phyloP scores from a whole-genome alignment of 2,329 filamentous ascomycete genomes.

The Periconia sp. region DNA sequence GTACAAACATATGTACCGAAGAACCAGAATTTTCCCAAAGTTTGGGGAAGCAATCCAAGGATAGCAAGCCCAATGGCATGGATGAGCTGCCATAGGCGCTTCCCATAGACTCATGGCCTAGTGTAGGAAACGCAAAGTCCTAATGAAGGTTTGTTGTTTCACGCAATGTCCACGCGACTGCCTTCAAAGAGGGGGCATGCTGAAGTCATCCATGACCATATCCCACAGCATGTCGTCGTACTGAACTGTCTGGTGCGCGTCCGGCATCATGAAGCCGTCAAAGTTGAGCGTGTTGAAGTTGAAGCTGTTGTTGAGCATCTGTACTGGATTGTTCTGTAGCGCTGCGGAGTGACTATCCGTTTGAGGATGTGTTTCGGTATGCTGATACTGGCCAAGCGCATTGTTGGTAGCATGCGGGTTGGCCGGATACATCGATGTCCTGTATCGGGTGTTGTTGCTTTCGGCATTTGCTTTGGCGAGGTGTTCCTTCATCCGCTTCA shows the following conservation, averaged over 20 bases:
- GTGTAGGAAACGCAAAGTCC: not conserved
- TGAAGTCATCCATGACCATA: conserved; percentile 25
- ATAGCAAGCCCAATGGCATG: too few relatives aligned
- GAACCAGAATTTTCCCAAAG: too few relatives aligned
- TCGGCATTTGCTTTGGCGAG: not conserved
- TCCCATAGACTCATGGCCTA: too few relatives aligned
- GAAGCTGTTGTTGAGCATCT: not conserved
- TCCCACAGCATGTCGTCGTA: conserved; percentile 24
- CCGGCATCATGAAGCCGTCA: conserved; percentile 12
- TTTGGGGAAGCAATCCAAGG: too few relatives aligned
- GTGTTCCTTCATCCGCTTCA: conserved; percentile 16
- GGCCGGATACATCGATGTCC: not conserved
- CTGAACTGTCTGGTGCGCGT: not conserved
- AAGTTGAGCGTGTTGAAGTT: conserved; percentile 22
- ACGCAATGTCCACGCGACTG: not conserved
- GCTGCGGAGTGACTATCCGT: not conserved
- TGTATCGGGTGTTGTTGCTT: not conserved
- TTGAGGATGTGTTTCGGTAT: not conserved
- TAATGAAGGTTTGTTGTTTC: not conserved
- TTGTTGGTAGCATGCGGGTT: not conserved
- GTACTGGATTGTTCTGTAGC: not conserved
- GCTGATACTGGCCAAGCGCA: not conserved
- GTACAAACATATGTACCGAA: too few relatives aligned
- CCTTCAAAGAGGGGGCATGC: conserved; percentile 9
- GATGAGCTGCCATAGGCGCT: too few relatives aligned